These are phyloP conservation scores for Diaporthe humulicola DNA, from an alignment of 2,329 filamentous ascomycete genomes.

Conservation along the genomic window DNA sequence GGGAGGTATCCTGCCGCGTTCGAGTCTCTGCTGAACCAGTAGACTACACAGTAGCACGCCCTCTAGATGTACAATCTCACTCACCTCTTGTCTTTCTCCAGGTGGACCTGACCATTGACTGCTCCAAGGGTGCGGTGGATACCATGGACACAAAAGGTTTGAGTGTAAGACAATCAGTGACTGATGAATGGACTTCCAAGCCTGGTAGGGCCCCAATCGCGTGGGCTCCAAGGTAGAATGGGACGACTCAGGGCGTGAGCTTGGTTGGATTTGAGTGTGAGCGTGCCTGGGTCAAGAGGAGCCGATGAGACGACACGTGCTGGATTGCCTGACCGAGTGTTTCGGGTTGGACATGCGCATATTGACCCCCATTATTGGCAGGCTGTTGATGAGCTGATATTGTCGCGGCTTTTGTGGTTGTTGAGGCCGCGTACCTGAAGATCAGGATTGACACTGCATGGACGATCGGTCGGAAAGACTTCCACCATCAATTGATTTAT, in stretches of 20 bases:
- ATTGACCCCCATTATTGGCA: neutral
- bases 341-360: constrained; percentile 18
- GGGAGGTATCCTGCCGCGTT: constrained; percentile 56
- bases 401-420: neutral
- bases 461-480: neutral
- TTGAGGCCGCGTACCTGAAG: constrained; percentile 19
- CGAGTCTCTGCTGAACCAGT: constrained; percentile 29
- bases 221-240: neutral
- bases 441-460: constrained; percentile 26
- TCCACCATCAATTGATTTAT: neutral
- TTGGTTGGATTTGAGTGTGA: neutral
- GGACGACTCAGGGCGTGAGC: constrained; percentile 7
- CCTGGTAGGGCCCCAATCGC: neutral
- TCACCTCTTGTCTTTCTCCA: neutral
- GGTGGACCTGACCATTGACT: neutral
- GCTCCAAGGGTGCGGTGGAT: no score
- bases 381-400: neutral
- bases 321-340: constrained; percentile 19
- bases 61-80: neutral
- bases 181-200: neutral
- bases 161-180: neutral
- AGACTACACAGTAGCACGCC: neutral
- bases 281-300: neutral
- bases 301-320: constrained; percentile 12
- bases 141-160: neutral